Evolutionary conservation across 176 grass and related monocot genomes (phyloP), one percentile per base, ranked within the genome.

Genomic region (Phyllostachys edulis): DNA sequence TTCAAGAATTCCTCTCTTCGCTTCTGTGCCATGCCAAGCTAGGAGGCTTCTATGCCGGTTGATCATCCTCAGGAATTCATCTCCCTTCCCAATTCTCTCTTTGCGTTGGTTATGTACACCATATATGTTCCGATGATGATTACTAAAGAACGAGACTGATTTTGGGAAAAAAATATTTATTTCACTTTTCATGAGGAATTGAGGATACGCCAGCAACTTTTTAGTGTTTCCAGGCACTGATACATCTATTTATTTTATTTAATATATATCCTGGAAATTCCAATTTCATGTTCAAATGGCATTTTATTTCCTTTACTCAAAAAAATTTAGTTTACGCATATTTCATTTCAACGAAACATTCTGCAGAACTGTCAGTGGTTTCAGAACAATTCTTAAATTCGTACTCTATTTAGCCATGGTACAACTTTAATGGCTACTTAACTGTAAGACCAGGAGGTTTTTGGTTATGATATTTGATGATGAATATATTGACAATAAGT

Each of bases 281-380:
- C 26, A 56, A 10, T 41, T 73, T 37, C 50, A 71, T 62, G 45
- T 26, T 56, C 14, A 51, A 60, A 76, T 15, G 51, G 3, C 23
- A 63, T 9, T 15, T 61, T 49, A 32, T 67, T 66, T 50, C 32
- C 27, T 37, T 51, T 47, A 66, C 62, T 42, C 14, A 54, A 85
- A 64, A 44, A 39, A 3, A 14, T 34, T 86, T 52, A 32, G 45
- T 63, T 51, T 15, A 24, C 45, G 20, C 21, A 73, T 65, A 34
- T 54, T 83, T 20, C 13, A 46, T 60, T 67, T 59, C 23, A 68
- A 16, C 12, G 5, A 61, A 89, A 10, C 60, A 49, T 90, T 72
- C 10, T 61, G 16, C 44, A 67, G 26, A 77, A 82, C 24, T 6
- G 42, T 52, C 67, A 45, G 34, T 18, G 38, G 55, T 73, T 86